These are phyloP conservation scores for Rhodotorula sp. DNA, from an alignment of 1,284 basidiomycete genomes.

Conservation along the genomic window DNA sequence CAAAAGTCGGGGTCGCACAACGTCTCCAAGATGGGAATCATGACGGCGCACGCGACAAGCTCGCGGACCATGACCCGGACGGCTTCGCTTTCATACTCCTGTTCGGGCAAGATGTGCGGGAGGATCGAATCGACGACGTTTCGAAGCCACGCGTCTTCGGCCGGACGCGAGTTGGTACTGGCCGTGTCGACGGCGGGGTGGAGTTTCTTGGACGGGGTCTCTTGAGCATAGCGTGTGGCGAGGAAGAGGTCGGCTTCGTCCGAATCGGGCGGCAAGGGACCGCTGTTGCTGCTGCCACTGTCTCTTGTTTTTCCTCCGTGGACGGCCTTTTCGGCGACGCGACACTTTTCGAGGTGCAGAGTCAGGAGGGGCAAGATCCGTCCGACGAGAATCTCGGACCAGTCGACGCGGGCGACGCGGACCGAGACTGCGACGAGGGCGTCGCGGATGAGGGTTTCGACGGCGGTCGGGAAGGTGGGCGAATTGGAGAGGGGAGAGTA, in stretches of 20 bases:
- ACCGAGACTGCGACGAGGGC: conserved; percentile 61
- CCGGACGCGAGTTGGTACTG: conserved; percentile 80
- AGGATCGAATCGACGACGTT: conserved; percentile 68
- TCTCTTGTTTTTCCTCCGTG: conserved; percentile 50
- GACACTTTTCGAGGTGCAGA: conserved; percentile 81
- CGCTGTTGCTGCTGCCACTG: not conserved
- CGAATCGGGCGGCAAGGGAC: conserved; percentile 56
- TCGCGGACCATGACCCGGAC: conserved; percentile 75
- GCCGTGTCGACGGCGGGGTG: conserved; percentile 79
- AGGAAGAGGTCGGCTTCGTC: conserved; percentile 81
- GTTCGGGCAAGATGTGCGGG: conserved; percentile 67
- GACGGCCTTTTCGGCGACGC: conserved; percentile 66
- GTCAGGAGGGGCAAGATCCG: conserved; percentile 83
- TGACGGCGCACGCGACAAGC: conserved; percentile 73
- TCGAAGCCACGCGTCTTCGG: conserved; percentile 80
- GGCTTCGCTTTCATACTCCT: conserved; percentile 67
- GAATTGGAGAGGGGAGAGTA: conserved; percentile 78
- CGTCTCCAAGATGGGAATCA: conserved; percentile 87
- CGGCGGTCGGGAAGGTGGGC: conserved; percentile 78
- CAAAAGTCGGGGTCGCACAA: conserved; percentile 92
- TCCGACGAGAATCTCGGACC: conserved; percentile 73
- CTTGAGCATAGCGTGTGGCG: conserved; percentile 67
- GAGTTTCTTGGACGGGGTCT: conserved; percentile 52
- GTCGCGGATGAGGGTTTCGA: conserved; percentile 71
- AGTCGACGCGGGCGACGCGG: conserved; percentile 63